These are phyloP conservation scores for Botrytis aclada DNA, from an alignment of 2,329 filamentous ascomycete genomes.

Conservation along the genomic window DNA sequence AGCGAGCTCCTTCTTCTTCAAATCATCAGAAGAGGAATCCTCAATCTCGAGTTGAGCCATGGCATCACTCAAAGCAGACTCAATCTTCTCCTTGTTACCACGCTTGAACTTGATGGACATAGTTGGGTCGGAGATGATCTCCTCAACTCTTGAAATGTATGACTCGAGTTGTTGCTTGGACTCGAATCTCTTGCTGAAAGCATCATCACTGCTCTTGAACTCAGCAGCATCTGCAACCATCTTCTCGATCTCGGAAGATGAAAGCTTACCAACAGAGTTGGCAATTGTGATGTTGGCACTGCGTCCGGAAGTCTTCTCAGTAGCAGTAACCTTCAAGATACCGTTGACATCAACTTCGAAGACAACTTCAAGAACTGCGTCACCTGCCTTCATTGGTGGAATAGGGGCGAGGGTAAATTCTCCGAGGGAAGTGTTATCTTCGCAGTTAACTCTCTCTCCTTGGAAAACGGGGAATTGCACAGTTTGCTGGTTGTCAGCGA, in stretches of 20 bases:
- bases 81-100: slow-evolving; percentile 99
- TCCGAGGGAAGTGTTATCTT: slow-evolving; percentile 96
- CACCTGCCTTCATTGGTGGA: slow-evolving; percentile 71
- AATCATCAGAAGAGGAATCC: slow-evolving; percentile 85
- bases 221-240: slow-evolving; percentile 96
- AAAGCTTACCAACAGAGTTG: slow-evolving; percentile 99
- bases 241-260: slow-evolving; percentile 88
- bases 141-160: slow-evolving; percentile 97
- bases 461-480: slow-evolving; percentile 90
- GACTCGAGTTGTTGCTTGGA: slow-evolving; percentile 98
- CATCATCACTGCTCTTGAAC: slow-evolving; percentile 97
- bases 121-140: slow-evolving; percentile 95
- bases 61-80: slow-evolving; percentile 92
- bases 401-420: slow-evolving; percentile 94
- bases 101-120: slow-evolving; percentile 98
- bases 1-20: slow-evolving; percentile 99
- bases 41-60: slow-evolving; percentile 97
- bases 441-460: slow-evolving; percentile 96
- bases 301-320: slow-evolving; percentile 97
- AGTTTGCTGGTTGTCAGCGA: slow-evolving; percentile 12
- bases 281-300: slow-evolving; percentile 99
- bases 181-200: slow-evolving; percentile 99
- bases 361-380: slow-evolving; percentile 94
- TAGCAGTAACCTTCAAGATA: slow-evolving; percentile 98
- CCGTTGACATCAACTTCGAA: slow-evolving; percentile 99